Conservation (phyloP, 208 protist species). For the Histomonas meleagridis region DNA sequence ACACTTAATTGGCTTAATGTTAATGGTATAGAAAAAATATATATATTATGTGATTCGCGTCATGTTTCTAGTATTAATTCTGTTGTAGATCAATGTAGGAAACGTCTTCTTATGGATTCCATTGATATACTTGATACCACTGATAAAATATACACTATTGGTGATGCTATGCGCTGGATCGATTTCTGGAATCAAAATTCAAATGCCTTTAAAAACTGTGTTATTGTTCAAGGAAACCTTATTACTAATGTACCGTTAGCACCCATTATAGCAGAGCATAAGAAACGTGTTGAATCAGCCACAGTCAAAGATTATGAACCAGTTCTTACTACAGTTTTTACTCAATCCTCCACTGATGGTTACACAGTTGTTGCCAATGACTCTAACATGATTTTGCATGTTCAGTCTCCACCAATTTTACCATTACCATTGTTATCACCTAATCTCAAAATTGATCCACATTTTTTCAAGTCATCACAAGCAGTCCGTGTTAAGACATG, state of each 20-base stretch:
- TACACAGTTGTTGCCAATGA: not conserved
- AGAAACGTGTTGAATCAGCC: not conserved
- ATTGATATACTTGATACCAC: not conserved
- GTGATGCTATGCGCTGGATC: not conserved
- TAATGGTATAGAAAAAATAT: slow-evolving; percentile 24
- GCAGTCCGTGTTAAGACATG: not conserved
- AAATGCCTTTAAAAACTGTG: not conserved
- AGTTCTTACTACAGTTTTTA: not conserved
- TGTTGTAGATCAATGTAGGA: not conserved
- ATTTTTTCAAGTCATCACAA: not conserved
- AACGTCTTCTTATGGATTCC: not conserved
- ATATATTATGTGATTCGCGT: not conserved
- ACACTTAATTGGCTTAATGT: not conserved
- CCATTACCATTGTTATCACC: not conserved
- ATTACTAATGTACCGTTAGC: not conserved
- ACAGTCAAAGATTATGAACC: not conserved
- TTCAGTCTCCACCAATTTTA: not conserved
- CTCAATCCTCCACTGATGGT: not conserved
- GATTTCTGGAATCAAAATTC: not conserved
- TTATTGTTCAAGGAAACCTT: not conserved
- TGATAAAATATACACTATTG: not conserved
- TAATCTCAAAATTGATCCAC: not conserved
- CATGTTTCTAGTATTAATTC: not conserved
- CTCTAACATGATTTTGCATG: not conserved
- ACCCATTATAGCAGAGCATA: not conserved